phyloP scores from a whole-genome alignment of 2,329 filamentous ascomycete species.

The Nemania bipapillata region DNA sequence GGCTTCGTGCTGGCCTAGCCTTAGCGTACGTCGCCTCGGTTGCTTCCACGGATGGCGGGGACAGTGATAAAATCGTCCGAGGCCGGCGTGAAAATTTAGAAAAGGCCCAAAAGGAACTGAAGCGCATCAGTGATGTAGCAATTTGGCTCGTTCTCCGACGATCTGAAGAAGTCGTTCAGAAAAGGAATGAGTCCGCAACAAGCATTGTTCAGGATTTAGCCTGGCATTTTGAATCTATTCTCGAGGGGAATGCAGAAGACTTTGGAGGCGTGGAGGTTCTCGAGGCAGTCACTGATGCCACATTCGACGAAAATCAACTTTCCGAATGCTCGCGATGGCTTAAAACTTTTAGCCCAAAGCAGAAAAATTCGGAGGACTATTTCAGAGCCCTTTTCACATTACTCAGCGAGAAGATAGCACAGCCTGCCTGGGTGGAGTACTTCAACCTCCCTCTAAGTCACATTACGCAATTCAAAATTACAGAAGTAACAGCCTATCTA shows the following conservation, averaged over 20 bases:
- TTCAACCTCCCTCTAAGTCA: constrained; percentile 15
- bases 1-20: constrained; percentile 28
- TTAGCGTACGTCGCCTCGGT: constrained; percentile 33
- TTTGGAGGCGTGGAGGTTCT: constrained; percentile 33
- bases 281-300: constrained; percentile 18
- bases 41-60: constrained; percentile 7
- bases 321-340: constrained; percentile 5
- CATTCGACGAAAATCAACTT: constrained; percentile 9
- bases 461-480: neutral
- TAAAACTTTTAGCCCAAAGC: neutral
- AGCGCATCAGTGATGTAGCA: constrained; percentile 20
- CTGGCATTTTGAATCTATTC: constrained; percentile 26
- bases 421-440: constrained; percentile 16
- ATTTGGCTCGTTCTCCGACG: constrained; percentile 35
- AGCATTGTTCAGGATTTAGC: constrained; percentile 29
- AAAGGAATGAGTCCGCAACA: constrained; percentile 33
- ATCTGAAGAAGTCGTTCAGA: constrained; percentile 19
- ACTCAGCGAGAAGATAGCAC: constrained; percentile 9
- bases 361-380: constrained; percentile 12
- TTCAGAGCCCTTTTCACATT: constrained; percentile 10
- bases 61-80: neutral
- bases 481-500: constrained; percentile 18
- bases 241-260: constrained; percentile 6
- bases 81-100: constrained; percentile 6
- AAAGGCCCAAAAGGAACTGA: constrained; percentile 13